Evolutionary conservation across 371 early-diverging fungal genomes (phyloP).

Genomic region (Smittium mucronatum): DNA sequence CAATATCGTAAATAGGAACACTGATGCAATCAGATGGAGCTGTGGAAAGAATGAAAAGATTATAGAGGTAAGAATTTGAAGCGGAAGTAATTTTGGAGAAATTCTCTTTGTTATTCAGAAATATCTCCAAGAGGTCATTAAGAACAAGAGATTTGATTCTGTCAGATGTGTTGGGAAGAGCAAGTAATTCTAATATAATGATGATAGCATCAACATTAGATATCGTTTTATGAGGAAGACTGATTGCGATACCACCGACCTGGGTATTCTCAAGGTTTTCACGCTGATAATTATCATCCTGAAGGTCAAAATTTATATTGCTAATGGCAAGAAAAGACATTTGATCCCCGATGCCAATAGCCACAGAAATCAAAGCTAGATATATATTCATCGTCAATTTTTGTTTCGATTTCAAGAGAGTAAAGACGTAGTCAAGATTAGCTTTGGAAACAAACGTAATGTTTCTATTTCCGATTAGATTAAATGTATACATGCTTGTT

Average conservation of each 20-base stretch:
- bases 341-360: constrained; percentile 21
- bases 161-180: background rate
- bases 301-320: constrained; percentile 17
- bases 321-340: constrained; percentile 22
- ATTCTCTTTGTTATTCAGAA: background rate
- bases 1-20: background rate
- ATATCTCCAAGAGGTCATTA: background rate
- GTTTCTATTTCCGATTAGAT: constrained; percentile 15
- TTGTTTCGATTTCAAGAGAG: constrained; percentile 20
- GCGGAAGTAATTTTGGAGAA: background rate
- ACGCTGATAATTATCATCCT: background rate
- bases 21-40: background rate
- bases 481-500: constrained; percentile 23
- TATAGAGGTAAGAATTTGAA: background rate
- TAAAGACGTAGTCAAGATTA: constrained; percentile 13
- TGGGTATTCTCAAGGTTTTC: background rate
- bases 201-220: constrained; percentile 20
- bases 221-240: constrained; percentile 4
- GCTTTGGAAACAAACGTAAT: constrained; percentile 11
- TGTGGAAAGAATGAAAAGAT: background rate
- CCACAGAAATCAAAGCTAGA: constrained; percentile 15
- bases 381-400: constrained; percentile 22
- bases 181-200: constrained; percentile 15
- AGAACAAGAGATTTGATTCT: background rate
- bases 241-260: background rate